Base-by-base conservation (phyloP, 306 rosid species). In the Trifolium dubium region DNA sequence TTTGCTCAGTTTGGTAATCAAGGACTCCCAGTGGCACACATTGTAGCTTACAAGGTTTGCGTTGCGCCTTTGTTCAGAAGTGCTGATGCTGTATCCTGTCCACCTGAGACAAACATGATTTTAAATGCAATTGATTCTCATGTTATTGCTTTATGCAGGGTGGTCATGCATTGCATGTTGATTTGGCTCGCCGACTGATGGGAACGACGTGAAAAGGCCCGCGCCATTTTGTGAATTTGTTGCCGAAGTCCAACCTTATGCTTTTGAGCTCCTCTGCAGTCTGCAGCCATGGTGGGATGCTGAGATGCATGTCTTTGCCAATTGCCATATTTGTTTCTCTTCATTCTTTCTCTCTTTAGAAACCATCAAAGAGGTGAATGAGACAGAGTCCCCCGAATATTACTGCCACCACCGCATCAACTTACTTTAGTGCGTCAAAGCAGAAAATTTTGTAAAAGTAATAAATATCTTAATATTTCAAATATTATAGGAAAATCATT, bases 1-100 rank as follows among this genome's bases (percentile, higher is more conserved):
- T 79, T 85, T 75, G 91, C 95, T 72, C 92, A 83, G 85, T 80
- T 19, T 71, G 97, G 97, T 54, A 85, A 85, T 81, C 97, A 88
- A 84, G 98, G 98, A 81, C 84, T 94, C 84, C 98, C 96, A 0
- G 80, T 89, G 71, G 97, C 96, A n/a, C 96, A 89, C 81, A 72
- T 85, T 6, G 76, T 88, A 73, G 96, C 90, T 28, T 94, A 85
- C 85, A 94, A 94, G 92, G 98, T 64, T 78, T 6, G 82, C 63
- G 8, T n/a, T n/a, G n/a, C n/a, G 10, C 64, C 61, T 62, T 54
- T 51, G 37, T 78, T 59, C 66, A 5, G 8, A 53, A 56, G 10
- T 44, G 72, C 44, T 77, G 53, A 34, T 56, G 51, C 34, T 69
- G 55, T 43, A 47, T 41, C 17, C 23, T 23, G 56, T 76, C 71